A percentile compares a stretch with the other conserved stretches of the same genome.
phyloP scores from a whole-genome alignment of 768 basidiomycete genomes.

The Inosperma sp. region DNA sequence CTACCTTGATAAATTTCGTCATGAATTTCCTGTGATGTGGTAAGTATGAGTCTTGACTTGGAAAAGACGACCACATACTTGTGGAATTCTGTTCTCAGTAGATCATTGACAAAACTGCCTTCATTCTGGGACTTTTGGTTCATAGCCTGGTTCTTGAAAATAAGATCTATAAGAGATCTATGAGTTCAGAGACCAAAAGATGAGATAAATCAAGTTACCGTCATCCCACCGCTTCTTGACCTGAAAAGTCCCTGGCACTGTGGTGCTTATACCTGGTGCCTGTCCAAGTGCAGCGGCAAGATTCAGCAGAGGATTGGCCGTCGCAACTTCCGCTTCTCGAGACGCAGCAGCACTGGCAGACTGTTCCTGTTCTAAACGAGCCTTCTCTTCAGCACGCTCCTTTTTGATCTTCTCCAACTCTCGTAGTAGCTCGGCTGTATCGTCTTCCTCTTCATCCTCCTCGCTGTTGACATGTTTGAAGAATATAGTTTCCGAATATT shows the following conservation, averaged over 20 bases:
- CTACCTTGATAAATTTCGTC: constrained; percentile 84
- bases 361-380: constrained; percentile 71
- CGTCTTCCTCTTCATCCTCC: constrained; percentile 67
- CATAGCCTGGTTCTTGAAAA: constrained; percentile 98
- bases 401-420: constrained; percentile 99
- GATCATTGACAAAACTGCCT: constrained; percentile 91
- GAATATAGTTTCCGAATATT: no score
- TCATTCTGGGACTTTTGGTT: constrained; percentile 54
- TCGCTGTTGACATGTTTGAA: no score
- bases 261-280: constrained; percentile 66
- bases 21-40: constrained; percentile 73
- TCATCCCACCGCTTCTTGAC: constrained; percentile 96
- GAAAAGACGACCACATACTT: constrained; percentile 49
- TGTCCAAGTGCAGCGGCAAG: constrained; percentile 83
- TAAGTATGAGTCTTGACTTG: constrained; percentile 4
- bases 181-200: not conserved
- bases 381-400: constrained; percentile 92
- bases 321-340: constrained; percentile 81
- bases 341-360: constrained; percentile 53
- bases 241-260: constrained; percentile 76
- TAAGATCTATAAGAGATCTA: constrained; percentile 59
- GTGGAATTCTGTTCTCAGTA: constrained; percentile 91
- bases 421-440: constrained; percentile 88
- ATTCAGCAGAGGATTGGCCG: constrained; percentile 83
- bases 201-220: constrained; percentile 42